Conservation (phyloP, 306 rosid genomes). For the Vachellia pachyceras region DNA sequence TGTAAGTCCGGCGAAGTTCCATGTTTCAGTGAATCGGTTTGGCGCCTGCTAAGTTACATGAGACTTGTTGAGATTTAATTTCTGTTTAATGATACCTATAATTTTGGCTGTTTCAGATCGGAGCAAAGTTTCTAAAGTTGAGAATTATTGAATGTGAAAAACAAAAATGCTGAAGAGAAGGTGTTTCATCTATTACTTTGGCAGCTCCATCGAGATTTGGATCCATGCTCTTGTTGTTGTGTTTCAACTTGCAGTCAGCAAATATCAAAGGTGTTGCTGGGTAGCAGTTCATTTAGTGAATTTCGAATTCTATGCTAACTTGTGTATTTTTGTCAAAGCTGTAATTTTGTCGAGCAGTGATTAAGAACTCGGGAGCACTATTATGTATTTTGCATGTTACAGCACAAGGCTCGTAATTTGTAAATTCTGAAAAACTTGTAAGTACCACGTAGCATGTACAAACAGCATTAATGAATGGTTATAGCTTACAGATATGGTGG, state of each 20-base stretch:
- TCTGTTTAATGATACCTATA: slow-evolving; percentile 1
- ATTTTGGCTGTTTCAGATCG: slow-evolving; percentile 35
- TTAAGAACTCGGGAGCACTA: not conserved
- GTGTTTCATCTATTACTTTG: not conserved
- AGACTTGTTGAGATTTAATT: not conserved
- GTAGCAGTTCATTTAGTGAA: not conserved
- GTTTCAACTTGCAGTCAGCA: slow-evolving; percentile 28
- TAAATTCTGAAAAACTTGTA: not conserved
- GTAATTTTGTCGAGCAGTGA: not conserved
- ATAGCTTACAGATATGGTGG: not conserved
- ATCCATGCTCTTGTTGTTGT: slow-evolving; percentile 12
- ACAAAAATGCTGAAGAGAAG: slow-evolving; percentile 22
- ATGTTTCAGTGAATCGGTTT: not conserved
- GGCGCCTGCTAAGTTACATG: not conserved
- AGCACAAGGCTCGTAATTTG: slow-evolving; percentile 2
- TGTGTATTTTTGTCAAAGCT: not conserved
- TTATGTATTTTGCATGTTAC: not conserved
- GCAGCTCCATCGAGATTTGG: slow-evolving; percentile 28
- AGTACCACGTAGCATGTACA: not conserved
- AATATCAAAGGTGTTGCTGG: not conserved
- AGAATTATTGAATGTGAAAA: slow-evolving; percentile 11
- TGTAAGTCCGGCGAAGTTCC: not conserved
- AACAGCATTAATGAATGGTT: not conserved
- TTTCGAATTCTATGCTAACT: not conserved
- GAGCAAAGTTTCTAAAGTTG: slow-evolving; percentile 24